Evolutionary conservation across 2,329 filamentous ascomycete genomes (phyloP).

Genomic region (Xylariaceae sp.): DNA sequence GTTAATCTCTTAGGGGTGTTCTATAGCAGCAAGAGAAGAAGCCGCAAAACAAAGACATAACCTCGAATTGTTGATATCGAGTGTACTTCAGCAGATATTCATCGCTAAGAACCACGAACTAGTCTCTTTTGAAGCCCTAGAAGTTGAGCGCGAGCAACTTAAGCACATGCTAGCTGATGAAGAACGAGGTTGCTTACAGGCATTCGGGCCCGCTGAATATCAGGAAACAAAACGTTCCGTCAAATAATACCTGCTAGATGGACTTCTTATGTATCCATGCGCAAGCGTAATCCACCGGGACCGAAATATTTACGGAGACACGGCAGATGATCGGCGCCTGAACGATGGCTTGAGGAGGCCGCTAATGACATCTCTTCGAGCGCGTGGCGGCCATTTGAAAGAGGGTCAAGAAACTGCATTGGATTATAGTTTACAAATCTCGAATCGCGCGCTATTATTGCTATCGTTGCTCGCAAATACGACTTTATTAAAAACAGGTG

Average conservation of each 20-base stretch:
- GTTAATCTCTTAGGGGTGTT: too few relatives aligned
- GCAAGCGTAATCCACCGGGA: conserved; percentile 31
- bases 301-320: conserved; percentile 29
- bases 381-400: conserved; percentile 46
- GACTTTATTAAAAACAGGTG: conserved; percentile 23
- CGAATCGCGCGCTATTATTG: conserved; percentile 15
- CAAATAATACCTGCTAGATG: conserved; percentile 26
- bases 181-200: too few relatives aligned
- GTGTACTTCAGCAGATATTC: too few relatives aligned
- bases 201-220: too few relatives aligned
- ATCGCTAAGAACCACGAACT: too few relatives aligned
- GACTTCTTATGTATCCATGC: conserved; percentile 21
- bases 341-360: conserved; percentile 33
- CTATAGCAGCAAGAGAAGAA: too few relatives aligned
- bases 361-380: conserved; percentile 9
- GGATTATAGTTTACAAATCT: conserved; percentile 18
- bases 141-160: too few relatives aligned
- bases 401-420: conserved; percentile 56
- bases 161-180: too few relatives aligned
- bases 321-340: conserved; percentile 34
- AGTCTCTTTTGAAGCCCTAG: too few relatives aligned
- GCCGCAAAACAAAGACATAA: too few relatives aligned
- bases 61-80: too few relatives aligned
- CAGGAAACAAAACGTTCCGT: too few relatives aligned
- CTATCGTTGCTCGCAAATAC: conserved; percentile 14